These are phyloP conservation scores for Exserohilum rostratum DNA, from an alignment of 2,329 filamentous ascomycete species.

Conservation along the genomic window DNA sequence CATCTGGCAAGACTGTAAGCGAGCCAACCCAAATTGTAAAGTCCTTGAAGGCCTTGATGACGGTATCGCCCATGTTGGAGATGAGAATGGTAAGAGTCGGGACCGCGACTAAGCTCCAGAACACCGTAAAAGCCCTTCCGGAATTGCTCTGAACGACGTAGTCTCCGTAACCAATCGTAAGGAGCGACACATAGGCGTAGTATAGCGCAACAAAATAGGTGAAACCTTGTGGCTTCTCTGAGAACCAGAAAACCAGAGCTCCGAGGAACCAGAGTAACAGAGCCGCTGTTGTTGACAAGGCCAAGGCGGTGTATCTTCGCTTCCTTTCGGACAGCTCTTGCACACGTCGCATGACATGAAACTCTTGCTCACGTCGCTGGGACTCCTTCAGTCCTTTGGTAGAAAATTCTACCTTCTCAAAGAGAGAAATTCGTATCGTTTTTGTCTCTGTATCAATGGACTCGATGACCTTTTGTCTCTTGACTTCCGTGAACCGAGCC, in stretches of 20 bases:
- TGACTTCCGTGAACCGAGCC: slow-evolving; percentile 57
- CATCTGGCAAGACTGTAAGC: slow-evolving; percentile 60
- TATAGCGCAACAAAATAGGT: slow-evolving; percentile 60
- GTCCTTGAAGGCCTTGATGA: slow-evolving; percentile 61
- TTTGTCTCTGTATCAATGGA: slow-evolving; percentile 48
- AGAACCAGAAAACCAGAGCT: slow-evolving; percentile 56
- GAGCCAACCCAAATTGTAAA: slow-evolving; percentile 62
- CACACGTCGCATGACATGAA: slow-evolving; percentile 51
- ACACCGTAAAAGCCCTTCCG: slow-evolving; percentile 62
- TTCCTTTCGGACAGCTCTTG: slow-evolving; percentile 45
- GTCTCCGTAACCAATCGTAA: slow-evolving; percentile 64
- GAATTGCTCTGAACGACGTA: slow-evolving; percentile 55
- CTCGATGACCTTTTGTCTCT: slow-evolving; percentile 51
- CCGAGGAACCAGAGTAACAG: slow-evolving; percentile 55
- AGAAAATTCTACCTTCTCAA: slow-evolving; percentile 50
- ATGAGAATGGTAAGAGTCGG: slow-evolving; percentile 62
- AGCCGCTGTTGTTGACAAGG: slow-evolving; percentile 48
- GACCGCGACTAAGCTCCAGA: slow-evolving; percentile 62
- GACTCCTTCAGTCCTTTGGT: slow-evolving; percentile 48
- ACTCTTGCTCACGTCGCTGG: slow-evolving; percentile 56
- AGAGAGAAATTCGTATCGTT: slow-evolving; percentile 52
- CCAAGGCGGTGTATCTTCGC: slow-evolving; percentile 51
- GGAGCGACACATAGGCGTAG: slow-evolving; percentile 59
- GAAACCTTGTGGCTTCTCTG: slow-evolving; percentile 56
- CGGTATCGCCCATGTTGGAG: slow-evolving; percentile 61